These are phyloP conservation scores for Pseudozyma sp. DNA, from an alignment of 1,284 basidiomycete species.

Conservation along the genomic window DNA sequence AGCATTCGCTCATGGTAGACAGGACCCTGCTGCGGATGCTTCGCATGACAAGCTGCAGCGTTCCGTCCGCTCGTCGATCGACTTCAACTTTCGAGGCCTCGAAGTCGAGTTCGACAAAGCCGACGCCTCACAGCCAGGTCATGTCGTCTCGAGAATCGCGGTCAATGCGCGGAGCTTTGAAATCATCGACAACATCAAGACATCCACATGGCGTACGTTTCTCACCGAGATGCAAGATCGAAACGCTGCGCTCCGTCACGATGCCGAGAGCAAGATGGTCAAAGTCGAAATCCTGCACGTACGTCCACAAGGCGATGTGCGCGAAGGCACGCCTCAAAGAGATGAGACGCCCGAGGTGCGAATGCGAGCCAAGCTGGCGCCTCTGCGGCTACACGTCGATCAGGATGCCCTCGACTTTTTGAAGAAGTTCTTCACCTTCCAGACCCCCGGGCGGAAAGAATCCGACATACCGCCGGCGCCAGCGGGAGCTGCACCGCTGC, in stretches of 20 bases:
- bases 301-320: slow-evolving; percentile 69
- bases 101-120: slow-evolving; percentile 70
- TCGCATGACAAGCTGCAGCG: slow-evolving; percentile 76
- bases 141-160: slow-evolving; percentile 48
- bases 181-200: slow-evolving; percentile 96
- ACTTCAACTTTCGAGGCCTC: slow-evolving; percentile 80
- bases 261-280: slow-evolving; percentile 93
- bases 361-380: slow-evolving; percentile 73
- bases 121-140: slow-evolving; percentile 18
- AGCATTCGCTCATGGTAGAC: neutral
- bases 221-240: slow-evolving; percentile 73
- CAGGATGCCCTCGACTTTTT: slow-evolving; percentile 98
- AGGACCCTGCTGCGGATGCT: neutral
- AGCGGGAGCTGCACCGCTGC: slow-evolving; percentile 9
- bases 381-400: slow-evolving; percentile 91
- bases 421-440: slow-evolving; percentile 94
- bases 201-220: slow-evolving; percentile 98
- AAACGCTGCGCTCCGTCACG: slow-evolving; percentile 73
- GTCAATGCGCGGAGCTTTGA: slow-evolving; percentile 74
- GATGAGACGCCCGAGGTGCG: slow-evolving; percentile 74
- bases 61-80: slow-evolving; percentile 82
- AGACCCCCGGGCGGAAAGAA: slow-evolving; percentile 69
- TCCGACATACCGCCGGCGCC: slow-evolving; percentile 1
- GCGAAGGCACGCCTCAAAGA: neutral
- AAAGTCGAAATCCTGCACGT: slow-evolving; percentile 76